Evolutionary conservation across 495 filamentous ascomycete species (phyloP), one percentile per base, ranked within the genome.

Genomic region (Trichoderma erinaceum): DNA sequence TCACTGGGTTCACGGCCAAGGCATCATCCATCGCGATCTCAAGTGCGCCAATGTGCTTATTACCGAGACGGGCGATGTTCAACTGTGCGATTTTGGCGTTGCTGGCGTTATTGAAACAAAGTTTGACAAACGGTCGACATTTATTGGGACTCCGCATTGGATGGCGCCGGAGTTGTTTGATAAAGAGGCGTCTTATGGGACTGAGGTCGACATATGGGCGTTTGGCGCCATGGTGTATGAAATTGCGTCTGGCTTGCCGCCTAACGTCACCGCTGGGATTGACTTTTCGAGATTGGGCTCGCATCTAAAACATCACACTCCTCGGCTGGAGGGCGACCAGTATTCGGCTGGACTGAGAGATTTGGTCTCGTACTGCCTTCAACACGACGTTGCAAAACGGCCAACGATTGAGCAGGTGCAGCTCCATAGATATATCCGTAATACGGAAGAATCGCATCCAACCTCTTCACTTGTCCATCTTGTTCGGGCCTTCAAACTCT

Each of bases 81-180:
- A 98, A 73, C 86, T 99, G 29, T 97, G 95, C 74, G 95, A 99
- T 74, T 99, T 98, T 76, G 95, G 95, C 67, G 92, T 99, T 66
- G 91, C 94, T 25, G 94, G 91, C 63, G 83, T 96, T 67, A 82
- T 97, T 50, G 92, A 97, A 71, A 90, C 86, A 13, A 90, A 90
- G 68, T 74, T 87, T 52, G 90, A 95, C 72, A 99, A 97, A 77
- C 82, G 95, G 35, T 90, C 89, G 3, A 99, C 95, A 0, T 92
- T 97, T 75, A 91, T 99, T 58, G 95, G 95, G 12, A 98, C 95
- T 7, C 91, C 91, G 18, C 87, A 97, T 78, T 99, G 94, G 92
- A 97, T 98, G 93, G 90, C 95, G 0, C 95, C 92, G 0, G 95
- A 99, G 74, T 84, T 96, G 68, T 89, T 92, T 68, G 81, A 82